Conservation (phyloP, 495 filamentous ascomycete species). For the Aspergillus nanangensis region DNA sequence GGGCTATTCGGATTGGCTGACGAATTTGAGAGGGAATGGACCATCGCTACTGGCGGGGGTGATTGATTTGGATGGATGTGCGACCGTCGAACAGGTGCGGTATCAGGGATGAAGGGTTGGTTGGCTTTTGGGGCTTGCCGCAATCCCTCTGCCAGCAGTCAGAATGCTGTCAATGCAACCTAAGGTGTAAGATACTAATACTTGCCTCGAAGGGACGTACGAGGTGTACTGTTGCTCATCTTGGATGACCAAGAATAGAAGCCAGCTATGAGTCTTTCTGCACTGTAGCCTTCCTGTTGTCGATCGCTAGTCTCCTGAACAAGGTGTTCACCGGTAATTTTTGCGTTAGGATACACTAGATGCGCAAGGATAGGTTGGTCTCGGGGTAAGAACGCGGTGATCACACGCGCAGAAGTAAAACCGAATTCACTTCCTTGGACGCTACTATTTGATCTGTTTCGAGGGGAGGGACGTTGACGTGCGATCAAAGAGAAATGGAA, state of each 20-base stretch:
- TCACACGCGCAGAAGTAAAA: too few species aligned
- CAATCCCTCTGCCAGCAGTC: slow-evolving; percentile 34
- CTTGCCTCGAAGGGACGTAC: slow-evolving; percentile 27
- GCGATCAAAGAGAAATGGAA: too few species aligned
- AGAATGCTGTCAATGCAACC: slow-evolving; percentile 7
- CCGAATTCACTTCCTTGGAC: too few species aligned
- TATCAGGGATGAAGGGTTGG: slow-evolving; percentile 45
- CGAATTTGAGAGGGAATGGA: slow-evolving; percentile 25
- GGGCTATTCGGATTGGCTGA: slow-evolving; percentile 27
- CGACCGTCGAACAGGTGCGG: slow-evolving; percentile 36
- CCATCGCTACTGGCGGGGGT: slow-evolving; percentile 25
- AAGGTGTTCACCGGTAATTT: too few species aligned
- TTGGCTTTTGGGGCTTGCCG: slow-evolving; percentile 44
- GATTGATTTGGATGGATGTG: slow-evolving; percentile 30
- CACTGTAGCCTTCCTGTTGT: too few species aligned
- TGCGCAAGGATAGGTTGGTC: too few species aligned
- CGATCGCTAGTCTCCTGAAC: too few species aligned
- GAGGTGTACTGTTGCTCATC: slow-evolving; percentile 23
- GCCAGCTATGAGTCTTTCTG: too few species aligned
- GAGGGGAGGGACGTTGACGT: too few species aligned
- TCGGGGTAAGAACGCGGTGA: too few species aligned
- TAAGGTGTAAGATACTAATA: not conserved
- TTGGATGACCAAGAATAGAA: slow-evolving; percentile 3
- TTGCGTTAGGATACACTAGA: too few species aligned
- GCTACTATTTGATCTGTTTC: too few species aligned